Evolutionary conservation across 2,329 filamentous ascomycete species (phyloP).

Genomic region (Scedosporium boydii): DNA sequence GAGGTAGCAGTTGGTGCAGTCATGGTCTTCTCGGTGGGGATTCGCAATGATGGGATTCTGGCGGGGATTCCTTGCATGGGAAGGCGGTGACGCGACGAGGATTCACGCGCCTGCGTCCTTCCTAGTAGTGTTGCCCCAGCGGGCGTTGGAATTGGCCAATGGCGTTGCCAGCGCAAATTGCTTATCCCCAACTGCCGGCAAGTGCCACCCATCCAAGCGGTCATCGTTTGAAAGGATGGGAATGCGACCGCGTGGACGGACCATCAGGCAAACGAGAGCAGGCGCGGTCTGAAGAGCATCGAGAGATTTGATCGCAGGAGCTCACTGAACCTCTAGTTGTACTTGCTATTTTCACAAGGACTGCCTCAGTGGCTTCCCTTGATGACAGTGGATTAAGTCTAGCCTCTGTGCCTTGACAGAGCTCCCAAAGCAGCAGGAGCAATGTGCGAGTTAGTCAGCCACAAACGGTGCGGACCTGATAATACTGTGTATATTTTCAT

Average conservation of each 20-base stretch:
- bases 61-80: not conserved
- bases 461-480: not conserved
- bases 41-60: slow-evolving; percentile 1
- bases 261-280: not conserved
- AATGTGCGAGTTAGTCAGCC: not conserved
- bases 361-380: not conserved
- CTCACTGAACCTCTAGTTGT: not conserved
- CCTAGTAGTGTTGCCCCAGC: not conserved
- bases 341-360: not conserved
- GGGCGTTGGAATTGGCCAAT: slow-evolving; percentile 1
- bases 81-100: slow-evolving; percentile 1
- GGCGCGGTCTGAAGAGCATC: not conserved
- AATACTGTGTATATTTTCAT: not conserved
- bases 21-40: not conserved
- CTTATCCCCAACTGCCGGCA: slow-evolving; percentile 1
- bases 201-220: not conserved
- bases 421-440: not conserved
- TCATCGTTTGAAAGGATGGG: too few relatives aligned
- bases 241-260: too few relatives aligned
- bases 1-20: slow-evolving; percentile 4
- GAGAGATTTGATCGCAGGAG: too few relatives aligned
- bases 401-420: not conserved
- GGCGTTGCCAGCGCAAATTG: not conserved
- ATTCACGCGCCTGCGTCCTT: not conserved
- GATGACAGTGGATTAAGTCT: not conserved